Evolutionary conservation across 139 green algal species (phyloP), one percentile per base, ranked within the genome.

Genomic region (Trebouxia sp.): DNA sequence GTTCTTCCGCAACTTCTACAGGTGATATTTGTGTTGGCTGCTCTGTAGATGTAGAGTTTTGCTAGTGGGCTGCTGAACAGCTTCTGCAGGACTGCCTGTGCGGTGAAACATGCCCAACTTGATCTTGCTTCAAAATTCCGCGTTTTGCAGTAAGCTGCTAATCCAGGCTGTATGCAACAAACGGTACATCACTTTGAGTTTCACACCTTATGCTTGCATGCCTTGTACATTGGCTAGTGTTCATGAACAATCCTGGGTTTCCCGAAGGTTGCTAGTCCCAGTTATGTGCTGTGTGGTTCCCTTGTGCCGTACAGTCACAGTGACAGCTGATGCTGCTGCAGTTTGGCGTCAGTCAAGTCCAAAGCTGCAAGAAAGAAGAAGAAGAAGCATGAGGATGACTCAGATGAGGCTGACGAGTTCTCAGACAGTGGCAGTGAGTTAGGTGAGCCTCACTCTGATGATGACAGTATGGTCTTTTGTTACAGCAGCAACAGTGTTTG

Each of bases 1-100:
- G 53, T 24, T 98, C 86, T 97, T 98, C 87, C 92, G 97, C 81
- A 91, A 87, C 76, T 94, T 79, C 65, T 47, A 10, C 20, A 75
- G 65, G 28, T 28, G 1, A 28, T 42, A 24, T 50, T 42, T 37
- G 3, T 5, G 11, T 1, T 48, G 35, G 10, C 8, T 22, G 3
- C 22, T 7, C 65, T 32, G 17, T 17, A 10, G 11, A 3, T 69
- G n/a, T n/a, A n/a, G n/a, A n/a, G n/a, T n/a, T n/a, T n/a, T n/a
- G n/a, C n/a, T n/a, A n/a, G n/a, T n/a, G n/a, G n/a, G n/a, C n/a
- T n/a, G n/a, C n/a, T n/a, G n/a, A n/a, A n/a, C n/a, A n/a, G n/a
- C n/a, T n/a, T n/a, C n/a, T n/a, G n/a, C n/a, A n/a, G n/a, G n/a
- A n/a, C n/a, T n/a, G n/a, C n/a, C n/a, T n/a, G n/a, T n/a, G n/a